Conservation (phyloP, 1,284 basidiomycete genomes). For the Amylostereum areolatum region DNA sequence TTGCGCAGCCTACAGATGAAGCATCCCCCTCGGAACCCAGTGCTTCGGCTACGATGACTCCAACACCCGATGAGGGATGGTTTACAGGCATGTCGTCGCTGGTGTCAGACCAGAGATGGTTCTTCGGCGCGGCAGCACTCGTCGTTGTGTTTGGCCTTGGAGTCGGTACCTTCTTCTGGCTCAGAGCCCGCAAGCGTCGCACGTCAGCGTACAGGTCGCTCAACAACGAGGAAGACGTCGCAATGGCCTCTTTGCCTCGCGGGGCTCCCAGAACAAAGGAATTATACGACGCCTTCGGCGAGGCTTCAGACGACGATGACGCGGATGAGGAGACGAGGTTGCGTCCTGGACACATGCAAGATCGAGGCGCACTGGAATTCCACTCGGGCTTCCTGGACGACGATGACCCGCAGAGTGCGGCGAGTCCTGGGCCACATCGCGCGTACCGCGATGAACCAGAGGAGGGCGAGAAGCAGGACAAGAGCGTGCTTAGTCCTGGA, state of each 20-base stretch:
- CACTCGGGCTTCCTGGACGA: conserved; percentile 66
- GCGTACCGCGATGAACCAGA: conserved; percentile 60
- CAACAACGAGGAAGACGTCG: conserved; percentile 67
- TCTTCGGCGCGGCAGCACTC: conserved; percentile 70
- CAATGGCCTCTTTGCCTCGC: conserved; percentile 57
- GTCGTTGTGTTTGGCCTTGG: conserved; percentile 69
- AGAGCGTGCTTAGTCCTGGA: conserved; percentile 14
- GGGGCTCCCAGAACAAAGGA: conserved; percentile 62
- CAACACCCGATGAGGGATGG: conserved; percentile 80
- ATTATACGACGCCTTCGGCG: conserved; percentile 89
- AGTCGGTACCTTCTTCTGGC: conserved; percentile 65
- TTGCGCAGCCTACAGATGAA: conserved; percentile 9
- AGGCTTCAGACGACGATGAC: conserved; percentile 70
- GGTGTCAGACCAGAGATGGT: conserved; percentile 76
- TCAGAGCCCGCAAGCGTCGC: conserved; percentile 45
- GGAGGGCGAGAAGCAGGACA: conserved; percentile 14
- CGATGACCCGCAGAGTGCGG: conserved; percentile 43
- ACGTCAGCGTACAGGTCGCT: conserved; percentile 58
- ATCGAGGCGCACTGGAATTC: conserved; percentile 34
- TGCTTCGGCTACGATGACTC: conserved; percentile 32
- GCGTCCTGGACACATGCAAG: conserved; percentile 21
- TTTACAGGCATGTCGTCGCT: conserved; percentile 79
- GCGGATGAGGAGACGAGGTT: conserved; percentile 64
- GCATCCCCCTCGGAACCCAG: conserved; percentile 13
- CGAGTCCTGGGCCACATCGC: conserved; percentile 20